phyloP scores from a whole-genome alignment of 1,284 basidiomycete genomes.

The Inonotus obliquus region DNA sequence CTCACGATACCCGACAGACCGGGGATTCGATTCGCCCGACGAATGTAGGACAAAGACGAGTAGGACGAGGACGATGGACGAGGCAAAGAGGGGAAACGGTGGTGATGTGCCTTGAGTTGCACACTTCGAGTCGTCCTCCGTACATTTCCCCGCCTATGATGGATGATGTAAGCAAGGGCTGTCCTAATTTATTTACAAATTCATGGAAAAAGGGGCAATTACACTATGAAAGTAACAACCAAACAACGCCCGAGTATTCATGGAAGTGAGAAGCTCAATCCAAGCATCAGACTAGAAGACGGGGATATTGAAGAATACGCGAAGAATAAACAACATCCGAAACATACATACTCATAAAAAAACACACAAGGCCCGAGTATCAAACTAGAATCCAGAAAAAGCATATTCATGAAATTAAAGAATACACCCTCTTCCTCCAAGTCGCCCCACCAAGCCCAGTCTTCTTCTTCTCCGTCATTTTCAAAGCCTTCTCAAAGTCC shows the following conservation, averaged over 20 bases:
- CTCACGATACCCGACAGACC: neutral
- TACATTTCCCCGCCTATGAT: neutral
- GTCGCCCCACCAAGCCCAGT: neutral
- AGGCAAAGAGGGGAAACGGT: neutral
- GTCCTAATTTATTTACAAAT: neutral
- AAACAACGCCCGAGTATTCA: too few species aligned
- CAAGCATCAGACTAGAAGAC: too few species aligned
- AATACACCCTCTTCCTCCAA: constrained; percentile 1
- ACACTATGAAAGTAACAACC: too few species aligned
- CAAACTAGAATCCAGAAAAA: neutral
- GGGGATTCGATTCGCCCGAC: neutral
- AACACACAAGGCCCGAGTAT: too few species aligned
- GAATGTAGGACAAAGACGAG: neutral
- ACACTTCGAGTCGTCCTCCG: neutral
- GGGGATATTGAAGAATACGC: too few species aligned
- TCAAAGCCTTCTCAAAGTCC: constrained; percentile 29
- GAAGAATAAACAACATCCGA: too few species aligned
- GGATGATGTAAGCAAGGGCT: too few species aligned
- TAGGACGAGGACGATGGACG: neutral
- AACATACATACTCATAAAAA: too few species aligned
- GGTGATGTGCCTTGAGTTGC: neutral
- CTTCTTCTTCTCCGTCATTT: neutral
- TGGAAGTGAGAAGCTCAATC: too few species aligned
- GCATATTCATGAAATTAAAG: neutral
- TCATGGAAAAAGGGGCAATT: neutral